Evolutionary conservation across 805 yeast species (phyloP), one percentile per base, ranked within the genome.

Genomic region (Lipomyces sp.): DNA sequence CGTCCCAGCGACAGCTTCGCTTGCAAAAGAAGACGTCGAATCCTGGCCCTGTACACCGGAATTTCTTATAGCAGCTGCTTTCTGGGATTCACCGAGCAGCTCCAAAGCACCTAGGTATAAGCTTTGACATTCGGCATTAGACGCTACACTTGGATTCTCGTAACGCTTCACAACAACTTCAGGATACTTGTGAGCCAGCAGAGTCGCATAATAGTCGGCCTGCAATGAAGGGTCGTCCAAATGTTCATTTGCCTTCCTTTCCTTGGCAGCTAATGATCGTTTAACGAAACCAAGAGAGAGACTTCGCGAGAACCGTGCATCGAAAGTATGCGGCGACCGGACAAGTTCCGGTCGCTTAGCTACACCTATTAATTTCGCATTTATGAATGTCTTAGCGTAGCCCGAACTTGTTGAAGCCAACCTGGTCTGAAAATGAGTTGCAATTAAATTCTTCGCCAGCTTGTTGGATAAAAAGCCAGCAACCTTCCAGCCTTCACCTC

Each of bases 101-200:
- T 71, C 86, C 72, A 95, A 81, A 1, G 98, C 98, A 69, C 89
- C 91, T 66, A 87, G 81, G 77, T 95, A 95, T 50, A 90, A 80
- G 69, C 83, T 84, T 62, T 92, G 87, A 80, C 98, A 90, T 69
- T 90, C 96, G 2, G 86, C 83, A 64, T 90, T 87, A 11, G 88
- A 80, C 8, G 97, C 95, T 63, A 95, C 90, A n/a, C 97, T 97
- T 0, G 95, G 90, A 7, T 96, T 90, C 77, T 96, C 98, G 76
- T 85, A 96, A 66, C 99, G 85, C 64, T 95, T 89, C n/a, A 94
- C 92, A 5, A 95, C 97, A 63, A 94, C 88, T 73, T 92, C 97
- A n/a, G 99, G 98, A 76, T 92, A 95, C 78, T 90, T 90, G 63
- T 94, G 84, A 65, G 85, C 85, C 70, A 95, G 77, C 58, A 95